Base-by-base conservation (phyloP, 1,139 yeast species). In the Barnettozyma hawaiiensis region DNA sequence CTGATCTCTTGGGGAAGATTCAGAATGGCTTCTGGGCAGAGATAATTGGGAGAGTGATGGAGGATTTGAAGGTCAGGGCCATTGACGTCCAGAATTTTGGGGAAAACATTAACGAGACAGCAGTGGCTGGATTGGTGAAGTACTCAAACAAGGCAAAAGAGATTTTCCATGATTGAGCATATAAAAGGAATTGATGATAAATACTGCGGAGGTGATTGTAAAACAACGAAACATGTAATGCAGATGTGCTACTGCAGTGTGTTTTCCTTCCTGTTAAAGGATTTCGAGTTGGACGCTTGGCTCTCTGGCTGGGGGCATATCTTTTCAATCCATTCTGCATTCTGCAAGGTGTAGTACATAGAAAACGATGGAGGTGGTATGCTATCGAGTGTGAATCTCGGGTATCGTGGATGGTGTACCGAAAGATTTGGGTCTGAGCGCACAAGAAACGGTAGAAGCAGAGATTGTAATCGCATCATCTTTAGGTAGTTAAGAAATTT, bases 291-390 rank as follows among this genome's bases (percentile, higher is more conserved):
- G 55, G 44, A 12, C 46, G 20, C 8, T 58, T 49, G 29, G 14
- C 29, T n/a, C 16, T 26, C 16, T 26, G 29, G 96, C 96, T 87
- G 40, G 96, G 96, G 1, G 97, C 97, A 63, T 67, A 85, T 60
- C 86, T 72, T 3, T 83, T 75, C 39, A 51, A 63, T 31, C 95
- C 95, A 0, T 95, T 83, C 66, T 89, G 97, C 95, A 0, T 95
- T 83, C 66, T 89, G 97, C 47, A 57, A 48, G 3, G 89, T 75
- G 63, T 87, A 89, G 5, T 89, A 71, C 8, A 85, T 71, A 37
- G 65, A 44, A 45, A 67, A 68, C 2, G 59, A 55, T 28, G 36
- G 43, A 12, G 57, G 51, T 6, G 36, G 14, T n/a, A n/a, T n/a
- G n/a, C n/a, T n/a, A n/a, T n/a, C n/a, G n/a, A n/a, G n/a, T n/a